Conservation (phyloP, 306 rosid genomes). For the Glycine tomentella region DNA sequence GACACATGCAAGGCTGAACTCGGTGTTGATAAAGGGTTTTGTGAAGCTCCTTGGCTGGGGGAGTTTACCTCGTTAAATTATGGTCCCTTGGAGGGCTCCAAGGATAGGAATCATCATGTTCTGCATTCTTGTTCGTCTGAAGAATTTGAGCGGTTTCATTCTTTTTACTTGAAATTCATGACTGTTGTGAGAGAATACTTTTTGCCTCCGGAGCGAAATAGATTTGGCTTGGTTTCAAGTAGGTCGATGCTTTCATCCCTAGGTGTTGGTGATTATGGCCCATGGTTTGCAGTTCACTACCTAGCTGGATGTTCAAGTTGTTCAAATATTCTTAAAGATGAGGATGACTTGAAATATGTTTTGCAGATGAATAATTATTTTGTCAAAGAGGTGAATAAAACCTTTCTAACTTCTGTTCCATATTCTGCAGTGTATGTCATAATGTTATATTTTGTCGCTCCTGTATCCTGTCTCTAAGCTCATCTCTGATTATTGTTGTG, state of each 20-base stretch:
- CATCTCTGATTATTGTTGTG: conserved; percentile 11
- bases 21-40: conserved; percentile 52
- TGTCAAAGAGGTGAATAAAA: conserved; percentile 73
- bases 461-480: conserved; percentile 8
- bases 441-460: conserved; percentile 1
- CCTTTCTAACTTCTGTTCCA: conserved; percentile 35
- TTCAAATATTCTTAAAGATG: conserved; percentile 72
- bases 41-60: conserved; percentile 68
- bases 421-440: conserved; percentile 10
- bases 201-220: conserved; percentile 73
- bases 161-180: conserved; percentile 77
- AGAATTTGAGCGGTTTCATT: conserved; percentile 70
- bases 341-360: conserved; percentile 67
- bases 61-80: conserved; percentile 62
- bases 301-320: conserved; percentile 76
- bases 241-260: conserved; percentile 81
- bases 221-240: conserved; percentile 76
- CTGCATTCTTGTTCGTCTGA: conserved; percentile 61
- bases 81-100: conserved; percentile 49
- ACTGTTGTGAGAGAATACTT: conserved; percentile 70
- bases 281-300: conserved; percentile 80
- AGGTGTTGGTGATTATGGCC: conserved; percentile 70
- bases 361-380: conserved; percentile 60
- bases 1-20: conserved; percentile 64
- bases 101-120: conserved; percentile 44